Evolutionary conservation across 148 eudicot species (phyloP).

Genomic region (Nepenthes mirabilis): DNA sequence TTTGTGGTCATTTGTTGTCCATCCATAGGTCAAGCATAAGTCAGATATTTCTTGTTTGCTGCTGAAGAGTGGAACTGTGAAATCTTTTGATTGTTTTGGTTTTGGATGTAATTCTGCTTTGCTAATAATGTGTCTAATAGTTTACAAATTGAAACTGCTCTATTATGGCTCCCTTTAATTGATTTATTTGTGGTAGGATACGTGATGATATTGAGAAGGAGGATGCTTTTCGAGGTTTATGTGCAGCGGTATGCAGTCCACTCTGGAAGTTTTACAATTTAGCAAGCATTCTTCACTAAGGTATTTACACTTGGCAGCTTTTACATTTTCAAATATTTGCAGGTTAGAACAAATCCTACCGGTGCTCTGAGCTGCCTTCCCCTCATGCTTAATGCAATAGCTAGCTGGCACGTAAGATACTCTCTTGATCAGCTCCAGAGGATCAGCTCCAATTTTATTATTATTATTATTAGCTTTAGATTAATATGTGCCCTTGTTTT

Average conservation of each 20-base stretch:
- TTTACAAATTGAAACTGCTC: not conserved
- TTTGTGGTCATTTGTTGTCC: too few relatives aligned
- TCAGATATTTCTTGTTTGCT: too few relatives aligned
- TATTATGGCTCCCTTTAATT: not conserved
- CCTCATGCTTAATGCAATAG: conserved; percentile 77
- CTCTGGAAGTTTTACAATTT: not conserved
- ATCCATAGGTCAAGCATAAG: too few relatives aligned
- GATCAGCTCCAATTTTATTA: not conserved
- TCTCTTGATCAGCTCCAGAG: not conserved
- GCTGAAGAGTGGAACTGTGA: too few relatives aligned
- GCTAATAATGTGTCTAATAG: not conserved
- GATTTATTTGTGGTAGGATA: conserved; percentile 47
- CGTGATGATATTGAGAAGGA: conserved; percentile 96
- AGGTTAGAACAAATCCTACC: conserved; percentile 86
- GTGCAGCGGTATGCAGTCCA: conserved; percentile 59
- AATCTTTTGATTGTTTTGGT: too few relatives aligned
- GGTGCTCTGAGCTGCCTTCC: conserved; percentile 79
- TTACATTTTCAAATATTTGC: conserved; percentile 16
- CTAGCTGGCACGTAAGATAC: conserved; percentile 92
- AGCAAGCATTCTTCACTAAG: not conserved
- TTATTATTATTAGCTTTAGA: too few relatives aligned
- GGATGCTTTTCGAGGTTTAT: conserved; percentile 97
- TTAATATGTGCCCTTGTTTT: conserved; percentile 2
- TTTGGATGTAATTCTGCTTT: not conserved
- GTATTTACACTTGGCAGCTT: not conserved